Evolutionary conservation across 805 yeast species (phyloP), one percentile per base, ranked within the genome.

Genomic region (Candida ascalaphidarum): DNA sequence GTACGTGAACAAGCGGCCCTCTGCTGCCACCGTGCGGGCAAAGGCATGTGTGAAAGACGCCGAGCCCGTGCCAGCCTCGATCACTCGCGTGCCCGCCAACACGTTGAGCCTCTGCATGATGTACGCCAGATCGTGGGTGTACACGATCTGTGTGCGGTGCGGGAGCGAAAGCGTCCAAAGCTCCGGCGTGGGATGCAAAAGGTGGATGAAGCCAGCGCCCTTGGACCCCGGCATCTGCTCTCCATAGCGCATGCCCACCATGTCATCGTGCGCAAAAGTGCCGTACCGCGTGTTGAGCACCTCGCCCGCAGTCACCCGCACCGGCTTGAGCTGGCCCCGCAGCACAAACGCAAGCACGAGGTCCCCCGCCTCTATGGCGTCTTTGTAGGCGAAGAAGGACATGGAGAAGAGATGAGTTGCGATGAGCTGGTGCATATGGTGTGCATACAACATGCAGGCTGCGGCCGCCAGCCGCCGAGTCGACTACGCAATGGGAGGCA

Each of bases 11-110:
- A 92, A 60, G 18, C 61, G 63, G 1, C 95, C 95, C 1, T 43
- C 45, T 1, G 37, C 35, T 2, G 73, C 74, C 2, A 82, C 77
- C 0, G 92, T 74, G 44, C 99, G 71, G 2, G 94, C 81, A 51
- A 92, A 74, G 0, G 95, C 79, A 56, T 92, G 99, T 3, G 95
- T 81, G 47, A 92, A 84, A 1, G 96, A 85, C 0, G 94, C 99
- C 5, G 95, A 82, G 0, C 98, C 99, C 0, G 99, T 92, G 21
- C 99, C 99, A 1, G 97, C 95, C 58, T 92, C 99, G 26, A 92
- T 79, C 9, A 92, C 94, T 33, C 74, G 59, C 1, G 85, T 69
- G 1, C 89, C 88, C 10, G 83, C 74, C 12, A 72, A 63, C 30
- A 92, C 77, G 25, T 74, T 69, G 37, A 92, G 59, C 43, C 95